A percentile compares a stretch with the other conserved stretches of the same genome.
phyloP scores from a whole-genome alignment of 257 asterid species.

The Solanum raphanifolium region DNA sequence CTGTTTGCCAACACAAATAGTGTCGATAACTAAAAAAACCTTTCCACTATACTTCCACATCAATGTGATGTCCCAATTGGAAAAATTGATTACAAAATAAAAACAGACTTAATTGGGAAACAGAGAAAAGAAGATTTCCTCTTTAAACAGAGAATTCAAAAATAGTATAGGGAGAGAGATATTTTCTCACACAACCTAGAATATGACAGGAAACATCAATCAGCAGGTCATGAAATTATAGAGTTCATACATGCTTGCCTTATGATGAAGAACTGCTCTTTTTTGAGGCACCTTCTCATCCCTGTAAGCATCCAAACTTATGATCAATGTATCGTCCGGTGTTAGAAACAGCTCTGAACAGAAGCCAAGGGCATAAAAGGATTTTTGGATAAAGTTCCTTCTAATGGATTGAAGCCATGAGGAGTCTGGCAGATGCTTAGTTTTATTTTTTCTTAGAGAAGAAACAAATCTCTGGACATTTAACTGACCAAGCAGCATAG shows the following conservation, averaged over 20 bases:
- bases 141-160: not conserved
- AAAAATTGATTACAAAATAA: not conserved
- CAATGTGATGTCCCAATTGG: not conserved
- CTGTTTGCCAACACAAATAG: not conserved
- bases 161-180: not conserved
- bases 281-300: constrained; percentile 33
- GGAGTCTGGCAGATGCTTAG: constrained; percentile 15
- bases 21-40: not conserved
- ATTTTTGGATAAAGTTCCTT: constrained; percentile 37
- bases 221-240: not conserved
- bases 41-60: not conserved
- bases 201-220: not conserved
- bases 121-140: not conserved
- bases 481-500: constrained; percentile 55
- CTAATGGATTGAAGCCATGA: constrained; percentile 33
- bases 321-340: constrained; percentile 42
- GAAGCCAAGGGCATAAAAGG: constrained; percentile 50
- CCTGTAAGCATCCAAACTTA: constrained; percentile 38
- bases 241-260: constrained; percentile 57
- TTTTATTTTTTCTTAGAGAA: constrained; percentile 23
- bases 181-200: not conserved
- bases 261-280: constrained; percentile 73
- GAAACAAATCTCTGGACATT: constrained; percentile 51
- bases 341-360: constrained; percentile 58
- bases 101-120: not conserved